phyloP scores from a whole-genome alignment of 2,329 filamentous ascomycete species.

The Aspergillus pseudoviridinutans region DNA sequence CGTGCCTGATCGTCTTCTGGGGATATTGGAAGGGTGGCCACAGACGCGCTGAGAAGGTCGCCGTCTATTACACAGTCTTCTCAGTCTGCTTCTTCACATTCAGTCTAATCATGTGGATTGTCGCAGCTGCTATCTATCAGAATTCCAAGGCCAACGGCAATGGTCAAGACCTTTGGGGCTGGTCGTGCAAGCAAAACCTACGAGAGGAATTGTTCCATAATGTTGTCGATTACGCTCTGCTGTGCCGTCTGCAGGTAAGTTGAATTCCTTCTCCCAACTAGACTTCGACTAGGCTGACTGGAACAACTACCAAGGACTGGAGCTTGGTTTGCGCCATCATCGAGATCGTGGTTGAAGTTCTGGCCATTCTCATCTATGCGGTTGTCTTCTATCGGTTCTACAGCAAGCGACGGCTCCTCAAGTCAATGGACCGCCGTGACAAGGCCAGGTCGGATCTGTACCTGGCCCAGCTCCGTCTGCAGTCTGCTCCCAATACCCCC shows the following conservation, averaged over 20 bases:
- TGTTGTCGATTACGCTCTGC: constrained; percentile 80
- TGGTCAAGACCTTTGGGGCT: constrained; percentile 94
- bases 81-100: constrained; percentile 91
- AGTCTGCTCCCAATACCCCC: constrained; percentile 93
- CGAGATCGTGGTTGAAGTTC: constrained; percentile 86
- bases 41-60: constrained; percentile 81
- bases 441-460: constrained; percentile 92
- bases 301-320: constrained; percentile 71
- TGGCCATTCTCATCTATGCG: constrained; percentile 88
- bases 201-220: constrained; percentile 71
- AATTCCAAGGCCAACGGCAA: constrained; percentile 66
- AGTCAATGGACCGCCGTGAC: constrained; percentile 95
- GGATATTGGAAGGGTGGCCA: constrained; percentile 89
- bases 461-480: constrained; percentile 75
- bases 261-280: neutral
- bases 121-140: constrained; percentile 81
- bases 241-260: constrained; percentile 80
- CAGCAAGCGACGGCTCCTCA: constrained; percentile 89
- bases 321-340: constrained; percentile 94
- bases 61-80: constrained; percentile 93
- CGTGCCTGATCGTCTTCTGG: constrained; percentile 75
- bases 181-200: constrained; percentile 90
- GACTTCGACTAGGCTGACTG: neutral
- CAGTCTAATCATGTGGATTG: constrained; percentile 86
- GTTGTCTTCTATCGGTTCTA: constrained; percentile 97